Base-by-base conservation (phyloP, 2,329 filamentous ascomycete genomes). In the Xylaria sp. region DNA sequence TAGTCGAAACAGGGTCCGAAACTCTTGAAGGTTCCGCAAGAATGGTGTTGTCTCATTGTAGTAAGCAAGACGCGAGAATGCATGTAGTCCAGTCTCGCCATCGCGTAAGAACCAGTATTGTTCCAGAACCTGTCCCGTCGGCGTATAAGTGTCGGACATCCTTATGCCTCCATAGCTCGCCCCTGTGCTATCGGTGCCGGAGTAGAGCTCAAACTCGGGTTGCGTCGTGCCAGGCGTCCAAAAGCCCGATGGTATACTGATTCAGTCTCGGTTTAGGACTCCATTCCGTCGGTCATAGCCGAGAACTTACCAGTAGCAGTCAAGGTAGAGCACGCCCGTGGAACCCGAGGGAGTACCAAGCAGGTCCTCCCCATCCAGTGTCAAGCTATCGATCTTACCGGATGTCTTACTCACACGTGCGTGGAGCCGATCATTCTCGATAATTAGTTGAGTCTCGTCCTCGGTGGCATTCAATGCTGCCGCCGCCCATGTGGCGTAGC, bases 81-180 rank as follows among this genome's bases (percentile, higher is more conserved):
- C 80, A 66, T 87, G 84, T 42, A 87, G 69, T 0, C 84, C 84
- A 0, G 84, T 86, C 69, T 88, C 84, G 1, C 80, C 80, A 50
- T 85, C 83, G 9, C 81, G 75, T 2, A 87, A 72, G 65, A 87
- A 87, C 82, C 83, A 87, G 69, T 86, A 87, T 66, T 87, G 84
- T 66, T 87, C 79, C 13, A 88, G 74, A 4, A 80, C 67, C 66
- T 87, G 83, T 1, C 83, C 83, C 0, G 83, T 86, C 0, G 77
- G 74, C 0, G 78, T 75, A 66, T 85, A 86, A 0, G 77, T 80
- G 60, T 87, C 83, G 52, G 79, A 81, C 77, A 87, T 81, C 48
- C 81, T 76, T 37, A 86, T 79, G 1, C 84, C 83, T 2, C 78
- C 83, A 67, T 85, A 87, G 4, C 76, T 68, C 0, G 76, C 80